These are phyloP conservation scores for Corniculantispora saksenae DNA, from an alignment of 2,329 filamentous ascomycete species.

Conservation along the genomic window DNA sequence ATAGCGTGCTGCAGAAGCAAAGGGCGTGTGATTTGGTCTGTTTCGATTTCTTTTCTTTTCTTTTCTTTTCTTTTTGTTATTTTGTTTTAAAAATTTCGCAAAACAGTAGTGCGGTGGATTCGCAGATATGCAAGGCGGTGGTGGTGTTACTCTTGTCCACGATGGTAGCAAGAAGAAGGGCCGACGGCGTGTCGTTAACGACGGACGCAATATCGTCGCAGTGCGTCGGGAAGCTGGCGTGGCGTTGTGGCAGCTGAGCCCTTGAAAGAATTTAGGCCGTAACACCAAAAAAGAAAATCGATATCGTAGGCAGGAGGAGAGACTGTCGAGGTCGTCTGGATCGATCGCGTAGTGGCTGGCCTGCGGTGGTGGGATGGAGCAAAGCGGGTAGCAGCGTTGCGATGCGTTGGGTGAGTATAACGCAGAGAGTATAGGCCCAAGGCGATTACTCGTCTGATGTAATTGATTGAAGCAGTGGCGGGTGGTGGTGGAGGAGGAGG, in stretches of 20 bases:
- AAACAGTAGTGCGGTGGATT: background rate
- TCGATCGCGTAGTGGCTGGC: slow-evolving; percentile 13
- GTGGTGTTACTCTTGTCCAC: no score
- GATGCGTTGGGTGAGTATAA: background rate
- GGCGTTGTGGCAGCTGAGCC: background rate
- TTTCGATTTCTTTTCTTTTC: background rate
- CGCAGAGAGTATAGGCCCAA: background rate
- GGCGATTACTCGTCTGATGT: background rate
- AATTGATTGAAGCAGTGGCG: background rate
- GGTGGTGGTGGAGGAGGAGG: background rate
- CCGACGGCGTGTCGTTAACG: background rate
- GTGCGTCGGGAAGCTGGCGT: background rate
- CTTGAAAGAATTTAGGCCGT: no score
- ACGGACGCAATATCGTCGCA: background rate
- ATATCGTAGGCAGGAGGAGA: background rate
- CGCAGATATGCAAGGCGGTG: background rate
- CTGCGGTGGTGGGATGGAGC: slow-evolving; percentile 9
- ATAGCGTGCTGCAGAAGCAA: background rate
- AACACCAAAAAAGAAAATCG: background rate
- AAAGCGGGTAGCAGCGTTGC: slow-evolving; percentile 1
- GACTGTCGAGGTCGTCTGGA: slow-evolving; percentile 8
- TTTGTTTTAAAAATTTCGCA: no score
- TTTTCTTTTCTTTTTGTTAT: background rate
- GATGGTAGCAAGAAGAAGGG: background rate
- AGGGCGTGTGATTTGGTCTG: background rate